A percentile compares a stretch with the other conserved stretches of the same genome.
Evolutionary conservation across 2,329 filamentous ascomycete genomes (phyloP).

Genomic region (Penicillium olsonii): DNA sequence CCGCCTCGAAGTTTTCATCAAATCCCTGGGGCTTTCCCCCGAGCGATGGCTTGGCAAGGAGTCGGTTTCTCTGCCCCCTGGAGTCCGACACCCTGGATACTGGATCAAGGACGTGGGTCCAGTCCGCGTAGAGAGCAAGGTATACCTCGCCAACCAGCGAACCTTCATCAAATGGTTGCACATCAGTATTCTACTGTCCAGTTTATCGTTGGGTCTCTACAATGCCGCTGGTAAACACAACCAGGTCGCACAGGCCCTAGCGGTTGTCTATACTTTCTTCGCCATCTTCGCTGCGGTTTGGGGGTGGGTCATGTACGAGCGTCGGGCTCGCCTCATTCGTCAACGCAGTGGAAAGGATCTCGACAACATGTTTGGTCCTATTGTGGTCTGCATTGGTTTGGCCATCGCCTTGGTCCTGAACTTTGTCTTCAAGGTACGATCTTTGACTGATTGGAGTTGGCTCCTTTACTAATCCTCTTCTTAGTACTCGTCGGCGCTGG

Average conservation of each 20-base stretch:
- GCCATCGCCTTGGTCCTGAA: slow-evolving; percentile 80
- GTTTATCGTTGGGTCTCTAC: slow-evolving; percentile 80
- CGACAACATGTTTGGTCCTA: slow-evolving; percentile 81
- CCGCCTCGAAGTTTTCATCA: slow-evolving; percentile 71
- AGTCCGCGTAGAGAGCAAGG: slow-evolving; percentile 92
- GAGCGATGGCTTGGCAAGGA: slow-evolving; percentile 62
- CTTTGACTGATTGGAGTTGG: neutral
- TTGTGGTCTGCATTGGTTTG: slow-evolving; percentile 78
- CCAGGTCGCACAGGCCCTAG: slow-evolving; percentile 72
- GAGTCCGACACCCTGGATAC: slow-evolving; percentile 78
- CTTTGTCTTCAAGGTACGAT: slow-evolving; percentile 72
- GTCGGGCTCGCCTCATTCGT: slow-evolving; percentile 74
- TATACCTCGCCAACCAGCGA: slow-evolving; percentile 97
- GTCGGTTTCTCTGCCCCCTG: slow-evolving; percentile 69
- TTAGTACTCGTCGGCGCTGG: slow-evolving; percentile 35
- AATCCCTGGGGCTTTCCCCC: slow-evolving; percentile 78
- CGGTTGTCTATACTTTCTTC: slow-evolving; percentile 79
- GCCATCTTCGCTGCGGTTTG: slow-evolving; percentile 81
- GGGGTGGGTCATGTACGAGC: slow-evolving; percentile 83
- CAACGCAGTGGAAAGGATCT: slow-evolving; percentile 89
- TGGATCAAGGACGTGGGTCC: slow-evolving; percentile 96
- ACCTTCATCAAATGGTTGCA: slow-evolving; percentile 99
- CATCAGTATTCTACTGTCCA: slow-evolving; percentile 82
- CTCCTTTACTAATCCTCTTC: slow-evolving; percentile 15
- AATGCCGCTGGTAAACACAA: slow-evolving; percentile 79